phyloP scores from a whole-genome alignment of 2,329 filamentous ascomycete species.

The Dactylonectria macrodidyma region DNA sequence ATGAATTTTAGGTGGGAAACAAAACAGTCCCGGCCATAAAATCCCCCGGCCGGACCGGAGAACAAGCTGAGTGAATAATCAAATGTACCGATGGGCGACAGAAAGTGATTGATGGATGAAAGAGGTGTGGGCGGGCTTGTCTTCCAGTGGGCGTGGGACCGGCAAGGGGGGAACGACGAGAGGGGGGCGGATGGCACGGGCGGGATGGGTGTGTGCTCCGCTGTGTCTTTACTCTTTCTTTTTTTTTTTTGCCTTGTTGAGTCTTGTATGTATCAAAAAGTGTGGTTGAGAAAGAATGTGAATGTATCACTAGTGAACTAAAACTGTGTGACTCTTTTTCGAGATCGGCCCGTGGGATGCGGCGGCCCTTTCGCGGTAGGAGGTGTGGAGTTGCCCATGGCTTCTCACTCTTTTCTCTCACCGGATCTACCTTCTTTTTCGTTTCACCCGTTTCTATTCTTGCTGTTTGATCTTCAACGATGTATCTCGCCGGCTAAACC shows the following conservation, averaged over 20 bases:
- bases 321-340: slow-evolving; percentile 22
- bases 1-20: too few species aligned
- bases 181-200: slow-evolving; percentile 1
- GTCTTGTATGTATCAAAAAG: neutral
- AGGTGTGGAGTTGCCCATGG: slow-evolving; percentile 23
- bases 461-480: neutral
- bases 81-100: neutral
- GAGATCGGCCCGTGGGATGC: slow-evolving; percentile 46
- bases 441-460: neutral
- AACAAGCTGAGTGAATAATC: slow-evolving; percentile 4
- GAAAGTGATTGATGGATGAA: neutral
- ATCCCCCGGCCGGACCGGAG: slow-evolving; percentile 40
- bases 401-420: slow-evolving; percentile 1
- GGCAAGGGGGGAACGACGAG: neutral
- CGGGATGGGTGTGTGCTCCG: neutral
- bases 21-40: too few species aligned
- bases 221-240: neutral
- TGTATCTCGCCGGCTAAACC: too few species aligned
- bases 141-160: neutral
- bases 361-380: slow-evolving; percentile 29
- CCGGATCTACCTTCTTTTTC: neutral
- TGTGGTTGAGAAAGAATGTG: neutral
- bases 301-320: neutral
- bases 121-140: neutral
- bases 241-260: too few species aligned